Conservation (phyloP, 768 basidiomycete species). For the Glaciozyma antarctica region DNA sequence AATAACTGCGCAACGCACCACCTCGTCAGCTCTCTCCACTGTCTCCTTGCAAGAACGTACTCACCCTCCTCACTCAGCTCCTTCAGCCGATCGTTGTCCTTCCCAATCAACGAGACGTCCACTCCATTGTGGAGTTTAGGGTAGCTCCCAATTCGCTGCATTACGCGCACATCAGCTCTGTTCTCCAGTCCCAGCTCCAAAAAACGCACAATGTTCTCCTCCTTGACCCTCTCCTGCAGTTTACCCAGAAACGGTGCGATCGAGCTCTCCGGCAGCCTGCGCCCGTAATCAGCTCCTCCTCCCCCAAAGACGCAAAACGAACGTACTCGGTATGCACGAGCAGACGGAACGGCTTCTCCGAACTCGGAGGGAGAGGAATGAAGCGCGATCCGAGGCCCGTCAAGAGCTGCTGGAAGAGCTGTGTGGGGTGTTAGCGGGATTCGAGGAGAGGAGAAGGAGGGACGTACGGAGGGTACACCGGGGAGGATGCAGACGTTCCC, state of each 20-base stretch:
- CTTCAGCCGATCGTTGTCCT: conserved; percentile 40
- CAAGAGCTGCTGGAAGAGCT: conserved; percentile 70
- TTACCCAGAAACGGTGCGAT: conserved; percentile 75
- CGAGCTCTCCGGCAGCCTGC: conserved; percentile 66
- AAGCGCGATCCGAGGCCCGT: conserved; percentile 56
- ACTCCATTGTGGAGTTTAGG: conserved; percentile 48
- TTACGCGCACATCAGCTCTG: not conserved
- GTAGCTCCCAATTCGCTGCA: conserved; percentile 24
- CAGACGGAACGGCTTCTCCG: conserved; percentile 63
- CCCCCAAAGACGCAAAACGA: not conserved
- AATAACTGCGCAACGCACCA: conserved; percentile 40
- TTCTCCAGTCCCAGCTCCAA: not conserved
- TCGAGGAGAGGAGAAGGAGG: not conserved
- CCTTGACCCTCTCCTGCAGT: conserved; percentile 61
- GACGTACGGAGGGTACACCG: conserved; percentile 55
- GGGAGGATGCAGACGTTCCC: conserved; percentile 86
- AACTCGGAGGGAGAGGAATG: conserved; percentile 65
- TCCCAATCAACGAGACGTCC: conserved; percentile 57
- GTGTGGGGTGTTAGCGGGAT: not conserved
- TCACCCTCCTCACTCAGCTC: conserved; percentile 42
- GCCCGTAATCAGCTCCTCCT: not conserved
- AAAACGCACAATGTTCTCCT: conserved; percentile 75
- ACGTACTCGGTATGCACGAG: conserved; percentile 73
- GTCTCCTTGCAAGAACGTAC: conserved; percentile 45
- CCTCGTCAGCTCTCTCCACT: conserved; percentile 38